phyloP scores from a whole-genome alignment of 768 basidiomycete genomes.

The Pleurotus cornucopiae region DNA sequence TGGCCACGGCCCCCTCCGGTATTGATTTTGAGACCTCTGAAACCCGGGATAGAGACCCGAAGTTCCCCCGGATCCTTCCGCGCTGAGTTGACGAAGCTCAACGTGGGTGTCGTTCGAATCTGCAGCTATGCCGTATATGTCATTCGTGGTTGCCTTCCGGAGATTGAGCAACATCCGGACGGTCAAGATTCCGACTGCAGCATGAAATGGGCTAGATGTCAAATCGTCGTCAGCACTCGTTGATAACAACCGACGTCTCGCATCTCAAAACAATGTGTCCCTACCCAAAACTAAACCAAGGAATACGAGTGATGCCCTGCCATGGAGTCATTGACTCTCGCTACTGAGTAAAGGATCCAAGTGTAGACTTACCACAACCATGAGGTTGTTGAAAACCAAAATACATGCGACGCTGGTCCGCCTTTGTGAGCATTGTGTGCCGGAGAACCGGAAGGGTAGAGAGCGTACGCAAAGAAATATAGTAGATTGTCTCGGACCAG shows the following conservation, averaged over 20 bases:
- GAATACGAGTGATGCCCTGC: slow-evolving; percentile 38
- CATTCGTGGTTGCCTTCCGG: slow-evolving; percentile 26
- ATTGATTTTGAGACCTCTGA: too few relatives aligned
- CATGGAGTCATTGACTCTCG: neutral
- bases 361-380: slow-evolving; percentile 31
- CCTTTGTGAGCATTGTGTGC: neutral
- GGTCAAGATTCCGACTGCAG: slow-evolving; percentile 42
- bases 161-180: slow-evolving; percentile 44
- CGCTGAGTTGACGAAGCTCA: neutral
- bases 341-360: too few relatives aligned
- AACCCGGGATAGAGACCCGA: neutral
- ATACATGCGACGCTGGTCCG: slow-evolving; percentile 28
- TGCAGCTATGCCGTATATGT: neutral
- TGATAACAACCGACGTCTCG: neutral
- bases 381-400: slow-evolving; percentile 41
- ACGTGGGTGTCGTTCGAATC: neutral
- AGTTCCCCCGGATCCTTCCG: too few relatives aligned
- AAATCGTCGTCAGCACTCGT: neutral
- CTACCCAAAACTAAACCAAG: slow-evolving; percentile 46
- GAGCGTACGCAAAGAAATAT: slow-evolving; percentile 37
- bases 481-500: slow-evolving; percentile 38
- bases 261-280: neutral
- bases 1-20: too few relatives aligned
- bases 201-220: slow-evolving; percentile 37
- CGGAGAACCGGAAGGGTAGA: neutral